Percentiles rank a stretch among this genome's conserved stretches.
These are phyloP conservation scores for Alisma plantagoaquatica DNA, from an alignment of 106 monocot genomes.

Conservation along the genomic window DNA sequence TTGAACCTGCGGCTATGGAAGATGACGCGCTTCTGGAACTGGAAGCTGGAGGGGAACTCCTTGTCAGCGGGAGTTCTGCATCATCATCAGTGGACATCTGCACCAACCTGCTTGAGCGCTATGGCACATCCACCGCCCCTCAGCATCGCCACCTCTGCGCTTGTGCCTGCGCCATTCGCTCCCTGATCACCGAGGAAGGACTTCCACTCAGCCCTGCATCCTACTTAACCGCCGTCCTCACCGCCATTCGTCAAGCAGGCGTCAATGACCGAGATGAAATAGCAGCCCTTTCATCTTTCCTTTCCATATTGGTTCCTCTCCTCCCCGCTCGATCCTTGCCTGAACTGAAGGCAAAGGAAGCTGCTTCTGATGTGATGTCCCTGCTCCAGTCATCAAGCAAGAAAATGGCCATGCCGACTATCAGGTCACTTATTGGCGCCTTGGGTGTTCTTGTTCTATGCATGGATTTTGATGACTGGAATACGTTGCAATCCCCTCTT, in stretches of 20 bases:
- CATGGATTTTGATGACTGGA: conserved; percentile 73
- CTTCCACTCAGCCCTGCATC: conserved; percentile 62
- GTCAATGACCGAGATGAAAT: conserved; percentile 17
- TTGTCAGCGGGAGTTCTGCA: too few species aligned
- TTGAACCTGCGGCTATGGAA: too few species aligned
- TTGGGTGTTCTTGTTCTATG: conserved; percentile 41
- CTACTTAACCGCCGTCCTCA: conserved; percentile 70
- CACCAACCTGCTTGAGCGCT: conserved; percentile 56
- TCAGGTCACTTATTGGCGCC: conserved; percentile 65
- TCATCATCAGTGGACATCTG: too few species aligned
- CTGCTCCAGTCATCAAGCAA: conserved; percentile 6
- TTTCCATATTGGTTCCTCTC: conserved; percentile 41
- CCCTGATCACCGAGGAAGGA: conserved; percentile 62
- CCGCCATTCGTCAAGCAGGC: conserved; percentile 29
- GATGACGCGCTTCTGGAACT: too few species aligned
- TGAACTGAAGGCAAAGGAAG: conserved; percentile 38
- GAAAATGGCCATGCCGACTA: conserved; percentile 26
- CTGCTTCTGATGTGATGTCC: conserved; percentile 14
- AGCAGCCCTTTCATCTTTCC: conserved; percentile 39
- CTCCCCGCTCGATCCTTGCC: conserved; percentile 18
- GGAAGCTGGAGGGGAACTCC: too few species aligned
- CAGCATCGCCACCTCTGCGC: conserved; percentile 97
- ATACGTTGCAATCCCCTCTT: conserved; percentile 31
- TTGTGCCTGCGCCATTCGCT: conserved; percentile 72
- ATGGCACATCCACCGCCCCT: conserved; percentile 54